Conservation (phyloP, 768 basidiomycete genomes). For the Pleurotus sapidus region DNA sequence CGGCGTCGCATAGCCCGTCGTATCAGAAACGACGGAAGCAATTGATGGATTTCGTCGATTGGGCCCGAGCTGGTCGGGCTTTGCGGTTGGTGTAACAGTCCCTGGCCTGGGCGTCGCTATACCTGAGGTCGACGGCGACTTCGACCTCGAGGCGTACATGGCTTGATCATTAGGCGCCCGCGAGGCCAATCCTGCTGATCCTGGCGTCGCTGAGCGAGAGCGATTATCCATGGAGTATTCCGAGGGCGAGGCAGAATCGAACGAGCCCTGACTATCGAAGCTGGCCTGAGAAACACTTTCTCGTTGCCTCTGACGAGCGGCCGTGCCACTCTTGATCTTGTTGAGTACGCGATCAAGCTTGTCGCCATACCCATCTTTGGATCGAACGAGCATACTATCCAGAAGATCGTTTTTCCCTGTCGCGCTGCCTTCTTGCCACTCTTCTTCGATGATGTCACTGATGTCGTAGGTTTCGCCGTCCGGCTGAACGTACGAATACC, state of each 20-base stretch:
- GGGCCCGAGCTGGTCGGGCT: constrained; percentile 16
- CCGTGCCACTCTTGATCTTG: constrained; percentile 69
- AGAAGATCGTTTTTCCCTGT: constrained; percentile 55
- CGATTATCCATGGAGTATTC: constrained; percentile 55
- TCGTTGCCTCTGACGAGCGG: constrained; percentile 1
- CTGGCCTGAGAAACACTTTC: constrained; percentile 16
- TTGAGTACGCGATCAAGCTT: constrained; percentile 72
- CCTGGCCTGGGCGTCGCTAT: constrained; percentile 12
- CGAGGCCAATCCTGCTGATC: constrained; percentile 29
- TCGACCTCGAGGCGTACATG: constrained; percentile 8
- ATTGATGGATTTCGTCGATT: constrained; percentile 64
- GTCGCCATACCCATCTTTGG: constrained; percentile 57
- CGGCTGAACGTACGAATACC: constrained; percentile 91
- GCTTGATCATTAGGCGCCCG: constrained; percentile 23
- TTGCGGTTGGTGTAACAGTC: constrained; percentile 12
- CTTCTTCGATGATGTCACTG: constrained; percentile 89
- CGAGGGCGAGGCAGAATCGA: constrained; percentile 44
- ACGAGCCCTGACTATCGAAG: constrained; percentile 24
- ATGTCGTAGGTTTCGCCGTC: constrained; percentile 94
- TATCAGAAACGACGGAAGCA: constrained; percentile 70
- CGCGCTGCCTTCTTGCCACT: constrained; percentile 58
- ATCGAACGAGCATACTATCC: constrained; percentile 56
- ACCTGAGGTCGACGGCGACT: constrained; percentile 14
- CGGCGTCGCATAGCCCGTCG: constrained; percentile 49
- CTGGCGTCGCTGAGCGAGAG: constrained; percentile 43